These are phyloP conservation scores for Murraya koenigii DNA, from an alignment of 345 rosid genomes.

Conservation along the genomic window DNA sequence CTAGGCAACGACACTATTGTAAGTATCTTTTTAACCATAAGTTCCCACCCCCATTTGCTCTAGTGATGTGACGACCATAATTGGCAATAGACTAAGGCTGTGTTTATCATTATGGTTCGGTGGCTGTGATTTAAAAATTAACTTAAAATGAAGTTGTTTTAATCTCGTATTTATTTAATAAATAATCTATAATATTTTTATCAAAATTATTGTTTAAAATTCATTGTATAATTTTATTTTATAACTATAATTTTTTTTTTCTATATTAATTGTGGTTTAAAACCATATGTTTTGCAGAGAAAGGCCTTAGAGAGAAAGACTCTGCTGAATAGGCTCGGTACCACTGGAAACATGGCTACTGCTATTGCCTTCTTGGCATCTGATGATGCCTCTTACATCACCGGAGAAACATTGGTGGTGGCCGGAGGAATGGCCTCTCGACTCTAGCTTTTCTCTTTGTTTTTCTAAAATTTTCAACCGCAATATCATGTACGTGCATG, in stretches of 20 bases:
- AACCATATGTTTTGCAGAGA: constrained; percentile 32
- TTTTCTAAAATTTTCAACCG: not conserved
- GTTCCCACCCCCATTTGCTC: not conserved
- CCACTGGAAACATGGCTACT: constrained; percentile 71
- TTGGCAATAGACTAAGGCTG: not conserved
- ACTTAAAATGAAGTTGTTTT: too few relatives aligned
- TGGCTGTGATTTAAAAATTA: too few relatives aligned
- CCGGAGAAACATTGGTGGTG: constrained; percentile 77
- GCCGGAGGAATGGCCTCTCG: constrained; percentile 82
- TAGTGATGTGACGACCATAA: not conserved
- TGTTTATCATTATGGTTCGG: too few relatives aligned
- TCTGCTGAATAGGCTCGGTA: constrained; percentile 65
- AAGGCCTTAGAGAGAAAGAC: constrained; percentile 45
- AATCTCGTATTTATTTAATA: fast-evolving
- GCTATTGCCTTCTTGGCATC: constrained; percentile 77
- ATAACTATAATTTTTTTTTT: too few relatives aligned
- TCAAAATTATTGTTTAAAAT: too few relatives aligned
- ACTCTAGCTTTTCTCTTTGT: constrained; percentile 35
- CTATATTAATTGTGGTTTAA: too few relatives aligned
- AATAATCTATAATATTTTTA: too few relatives aligned
- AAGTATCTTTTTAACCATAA: constrained; percentile 22
- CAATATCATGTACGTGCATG: too few relatives aligned
- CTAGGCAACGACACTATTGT: constrained; percentile 44
- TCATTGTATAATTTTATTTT: too few relatives aligned
- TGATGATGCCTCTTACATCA: constrained; percentile 70